phyloP scores from a whole-genome alignment of 2,329 filamentous ascomycete species.

The Sporothrix curviconia region DNA sequence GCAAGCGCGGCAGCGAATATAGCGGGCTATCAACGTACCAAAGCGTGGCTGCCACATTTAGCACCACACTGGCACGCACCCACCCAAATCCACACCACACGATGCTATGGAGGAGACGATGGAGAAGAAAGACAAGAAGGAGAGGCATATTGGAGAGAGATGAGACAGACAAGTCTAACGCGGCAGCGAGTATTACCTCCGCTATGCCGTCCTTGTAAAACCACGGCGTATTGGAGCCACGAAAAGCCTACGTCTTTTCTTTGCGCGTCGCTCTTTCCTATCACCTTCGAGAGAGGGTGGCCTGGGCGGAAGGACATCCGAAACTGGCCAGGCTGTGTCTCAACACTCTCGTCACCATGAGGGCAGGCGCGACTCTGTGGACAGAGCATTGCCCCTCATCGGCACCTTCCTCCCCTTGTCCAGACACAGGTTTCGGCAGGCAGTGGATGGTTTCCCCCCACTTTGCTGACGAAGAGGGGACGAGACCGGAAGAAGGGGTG shows the following conservation, averaged over 20 bases:
- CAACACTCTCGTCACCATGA: no score
- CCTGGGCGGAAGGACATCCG: not conserved
- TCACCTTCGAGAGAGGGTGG: not conserved
- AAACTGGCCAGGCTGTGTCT: not conserved
- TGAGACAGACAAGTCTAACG: no score
- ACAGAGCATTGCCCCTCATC: not conserved
- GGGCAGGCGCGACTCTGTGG: no score
- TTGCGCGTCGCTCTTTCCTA: not conserved
- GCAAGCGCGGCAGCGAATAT: constrained; percentile 1
- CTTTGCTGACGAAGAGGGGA: not conserved
- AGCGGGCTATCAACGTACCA: not conserved
- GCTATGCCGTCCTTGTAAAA: no score
- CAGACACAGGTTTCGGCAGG: not conserved
- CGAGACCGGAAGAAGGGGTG: no score
- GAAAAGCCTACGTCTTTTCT: not conserved
- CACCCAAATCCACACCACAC: no score
- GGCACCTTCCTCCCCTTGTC: not conserved
- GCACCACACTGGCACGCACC: not conserved
- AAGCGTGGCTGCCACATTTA: constrained; percentile 1
- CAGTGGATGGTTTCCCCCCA: not conserved
- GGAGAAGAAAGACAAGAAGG: not conserved
- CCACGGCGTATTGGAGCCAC: no score
- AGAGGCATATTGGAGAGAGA: no score
- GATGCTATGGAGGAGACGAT: no score
- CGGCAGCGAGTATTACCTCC: no score